phyloP scores from a whole-genome alignment of 129 eudicot genomes.

The Chrysanthemum makinoi region DNA sequence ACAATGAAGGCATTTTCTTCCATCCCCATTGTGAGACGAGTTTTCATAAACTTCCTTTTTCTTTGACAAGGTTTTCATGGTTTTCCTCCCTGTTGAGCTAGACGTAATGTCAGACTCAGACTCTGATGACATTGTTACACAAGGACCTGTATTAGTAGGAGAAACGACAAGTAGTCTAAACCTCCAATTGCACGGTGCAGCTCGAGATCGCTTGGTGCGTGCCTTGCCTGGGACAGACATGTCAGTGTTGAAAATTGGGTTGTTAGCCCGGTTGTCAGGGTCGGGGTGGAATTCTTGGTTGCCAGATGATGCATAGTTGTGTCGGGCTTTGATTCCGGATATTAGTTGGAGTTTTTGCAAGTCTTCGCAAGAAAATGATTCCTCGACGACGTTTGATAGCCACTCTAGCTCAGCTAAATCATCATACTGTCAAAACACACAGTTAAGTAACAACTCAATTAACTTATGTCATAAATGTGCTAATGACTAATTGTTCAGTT shows the following conservation, averaged over 20 bases:
- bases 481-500: not conserved
- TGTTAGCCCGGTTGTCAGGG: constrained; percentile 8
- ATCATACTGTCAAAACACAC: constrained; percentile 51
- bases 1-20: constrained; percentile 80
- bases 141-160: constrained; percentile 19
- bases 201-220: constrained; percentile 84
- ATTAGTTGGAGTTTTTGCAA: constrained; percentile 61
- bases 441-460: not conserved
- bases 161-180: constrained; percentile 54
- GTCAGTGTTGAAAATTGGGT: constrained; percentile 38
- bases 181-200: constrained; percentile 75
- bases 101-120: constrained; percentile 46
- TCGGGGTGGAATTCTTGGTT: constrained; percentile 34
- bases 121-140: constrained; percentile 28
- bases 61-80: constrained; percentile 30
- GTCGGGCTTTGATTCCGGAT: constrained; percentile 45
- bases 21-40: constrained; percentile 36
- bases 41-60: constrained; percentile 40
- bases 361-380: constrained; percentile 77
- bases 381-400: constrained; percentile 80
- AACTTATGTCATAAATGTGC: not conserved
- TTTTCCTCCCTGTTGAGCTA: constrained; percentile 31
- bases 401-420: constrained; percentile 91
- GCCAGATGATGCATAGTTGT: constrained; percentile 26
- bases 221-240: constrained; percentile 76